Base-by-base conservation (phyloP, 1,139 yeast genomes). In the Blastobotrys ciferrii region DNA sequence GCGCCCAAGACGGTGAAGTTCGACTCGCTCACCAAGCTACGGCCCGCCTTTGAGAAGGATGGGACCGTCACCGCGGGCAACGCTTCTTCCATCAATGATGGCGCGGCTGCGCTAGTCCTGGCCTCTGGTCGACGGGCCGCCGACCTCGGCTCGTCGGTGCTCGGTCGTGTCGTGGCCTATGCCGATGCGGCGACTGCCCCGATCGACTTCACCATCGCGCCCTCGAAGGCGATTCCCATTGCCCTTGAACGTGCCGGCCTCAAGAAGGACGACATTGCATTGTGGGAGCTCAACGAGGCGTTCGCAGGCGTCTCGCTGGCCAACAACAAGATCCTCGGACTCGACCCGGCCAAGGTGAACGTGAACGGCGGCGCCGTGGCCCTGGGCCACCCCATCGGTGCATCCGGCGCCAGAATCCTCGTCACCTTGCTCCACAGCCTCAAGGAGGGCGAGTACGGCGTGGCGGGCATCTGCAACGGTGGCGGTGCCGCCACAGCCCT, bases 341-440 rank as follows among this genome's bases (percentile, higher is more conserved):
- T 89, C 50, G 84, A 84, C 55, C 73, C 75, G 23, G 76, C 79
- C 46, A 88, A 86, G 72, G 81, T 89, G 52, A 89, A 89, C 65
- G 89, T 81, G 52, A 86, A 86, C 66, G 98, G 98, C 67, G 98
- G 97, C 68, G 97, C 97, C 36, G 96, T 89, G 55, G 96, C 96
- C 38, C 70, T 89, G 56, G 97, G 97, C 43, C 97, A 89, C 68
- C 96, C 98, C 63, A 79, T 89, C 67, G 98, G 97, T 48, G 85
- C 95, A 65, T 87, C 96, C 11, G 97, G 98, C 67, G 95, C 96
- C 41, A 81, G 98, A 75, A 80, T 89, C 62, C 76, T 89, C 46
- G 89, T 86, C 56, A 88, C 97, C 43, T 75, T 89, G 69, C 68
- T 84, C 58, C 78, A 85, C 57, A 82, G 83, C 36, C 77, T 89